Base-by-base conservation (phyloP, 2,329 filamentous ascomycete genomes). In the Fusarium lateritium region DNA sequence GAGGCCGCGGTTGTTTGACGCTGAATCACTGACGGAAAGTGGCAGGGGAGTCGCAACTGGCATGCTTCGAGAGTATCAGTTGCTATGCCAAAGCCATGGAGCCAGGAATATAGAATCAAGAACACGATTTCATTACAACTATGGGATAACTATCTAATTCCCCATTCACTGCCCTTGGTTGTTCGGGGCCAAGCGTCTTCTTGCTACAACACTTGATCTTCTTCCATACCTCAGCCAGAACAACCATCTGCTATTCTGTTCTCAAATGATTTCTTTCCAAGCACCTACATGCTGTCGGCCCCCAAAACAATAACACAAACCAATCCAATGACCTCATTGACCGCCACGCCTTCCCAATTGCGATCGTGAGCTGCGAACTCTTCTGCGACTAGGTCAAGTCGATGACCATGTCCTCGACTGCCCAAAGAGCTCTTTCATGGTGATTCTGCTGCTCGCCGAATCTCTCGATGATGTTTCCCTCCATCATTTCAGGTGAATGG, bases 401-500 rank as follows among this genome's bases (percentile, higher is more conserved):
- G 21, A 75, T 69, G 21, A 72, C 38, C 50, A 59, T 56, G 26
- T 43, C 39, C 36, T 70, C 65, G 13, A 36, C 49, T 15, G 47
- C 36, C 28, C 62, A 43, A 6, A 9, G 42, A 13, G 31, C 52
- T 34, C 56, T 36, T 7, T 26, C 34, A 17, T 34, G 34, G 6
- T 15, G 28, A 26, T 45, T 11, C 17, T 31, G 43, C 15, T 44
- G 42, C 6, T 26, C 57, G 6, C 57, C 26, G 4, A 24, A 28
- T 22, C 61, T 36, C 21, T 65, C 53, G 57, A 67, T 49, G 7
- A 55, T 10, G 9, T 31, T 49, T 8, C 58, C 65, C n/a, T 77
- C 76, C 19, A 71, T 73, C 69, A 76, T 76, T 3, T 69, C 67
- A 1, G 73, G 73, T 3, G 72, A 73, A n/a, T 24, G 38, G 10